Evolutionary conservation across 495 filamentous ascomycete genomes (phyloP), one percentile per base, ranked within the genome.

Genomic region (Xylaria grammica): DNA sequence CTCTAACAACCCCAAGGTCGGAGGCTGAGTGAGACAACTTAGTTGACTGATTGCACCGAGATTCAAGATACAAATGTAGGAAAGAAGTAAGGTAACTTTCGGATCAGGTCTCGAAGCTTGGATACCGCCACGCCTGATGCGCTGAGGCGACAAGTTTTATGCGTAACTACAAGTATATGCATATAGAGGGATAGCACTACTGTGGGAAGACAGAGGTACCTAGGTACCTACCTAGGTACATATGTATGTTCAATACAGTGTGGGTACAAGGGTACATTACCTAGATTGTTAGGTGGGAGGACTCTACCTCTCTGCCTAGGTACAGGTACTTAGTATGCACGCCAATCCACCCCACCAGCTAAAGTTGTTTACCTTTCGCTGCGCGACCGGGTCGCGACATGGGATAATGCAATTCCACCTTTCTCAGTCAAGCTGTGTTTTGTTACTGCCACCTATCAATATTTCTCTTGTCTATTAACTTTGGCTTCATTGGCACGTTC

Each of bases 11-110:
- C 30, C 42, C 5, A 38, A 50, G 7, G 22, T 30, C 45, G 51
- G 53, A 30, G 29, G 40, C 50, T 34, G 40, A 46, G 52, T 38
- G 53, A 50, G 60, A 54, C 48, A 62, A 27, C 32, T 42, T 26
- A 5, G 45, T 52, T 20, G 15, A 11, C 19, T 20, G 20, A 42
- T 40, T 45, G 22, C 7, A 15, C 26, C 22, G 40, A 46, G n/a
- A 46, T 22, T 58, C 26, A 36, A 30, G 40, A 44, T 46, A 48
- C 26, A 36, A 32, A 52, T 52, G 49, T n/a, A 19, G 34, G 30
- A 51, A 42, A 22, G n/a, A 61, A 42, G 29, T 48, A 32, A 53
- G 50, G 51, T 17, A 50, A 50, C 19, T 38, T 38, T 36, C 24
- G 9, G 32, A 27, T 48, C 32, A 34, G 45, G 58, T 17, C 20